Evolutionary conservation across 2,329 filamentous ascomycete species (phyloP), one percentile per base, ranked within the genome.

Genomic region (Drechslerella dactyloides): DNA sequence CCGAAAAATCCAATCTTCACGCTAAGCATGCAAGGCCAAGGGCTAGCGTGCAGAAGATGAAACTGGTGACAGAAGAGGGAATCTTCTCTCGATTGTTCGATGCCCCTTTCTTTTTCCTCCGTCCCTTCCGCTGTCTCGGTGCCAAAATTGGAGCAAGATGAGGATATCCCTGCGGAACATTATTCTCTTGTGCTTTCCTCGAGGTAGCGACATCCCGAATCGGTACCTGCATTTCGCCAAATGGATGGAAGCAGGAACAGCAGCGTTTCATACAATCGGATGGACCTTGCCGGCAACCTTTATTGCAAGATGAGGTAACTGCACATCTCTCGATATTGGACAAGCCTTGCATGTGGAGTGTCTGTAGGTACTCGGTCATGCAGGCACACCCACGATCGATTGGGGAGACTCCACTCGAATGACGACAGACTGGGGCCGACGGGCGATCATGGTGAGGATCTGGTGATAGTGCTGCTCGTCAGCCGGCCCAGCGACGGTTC

Each of bases 211-310:
- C 7, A 48, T 21, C 48, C 30, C 50, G 2, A 11, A 60, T 48
- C 33, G 62, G 68, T 72, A 72, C 68, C 68, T 72, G 68, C 68
- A 72, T 72, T 53, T 72, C 68, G 51, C 46, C 42, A 37, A 50
- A 21, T 24, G 30, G 55, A 35, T 35, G 50, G 33, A 23, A 35
- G 42, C 40, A 54, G 50, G 37, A 42, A 33, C 48, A 46, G 50
- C 17, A 50, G 54, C 21, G 46, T 63, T 69, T 53, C 58, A 44
- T 19, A 64, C 21, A 57, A 57, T 24, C 35, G 35, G 54, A 57
- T 48, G 7, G 10, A 8, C 40, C n/a, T 37, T 37, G 13, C 24
- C 13, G 21, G 52, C 17, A 54, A 30, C 13, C n/a, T 33, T 10
- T 19, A 23, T 54, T 54, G 23, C 51, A 33, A 54, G 7, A 54